These are phyloP conservation scores for Botrytis medusae DNA, from an alignment of 2,329 filamentous ascomycete species.

Conservation along the genomic window DNA sequence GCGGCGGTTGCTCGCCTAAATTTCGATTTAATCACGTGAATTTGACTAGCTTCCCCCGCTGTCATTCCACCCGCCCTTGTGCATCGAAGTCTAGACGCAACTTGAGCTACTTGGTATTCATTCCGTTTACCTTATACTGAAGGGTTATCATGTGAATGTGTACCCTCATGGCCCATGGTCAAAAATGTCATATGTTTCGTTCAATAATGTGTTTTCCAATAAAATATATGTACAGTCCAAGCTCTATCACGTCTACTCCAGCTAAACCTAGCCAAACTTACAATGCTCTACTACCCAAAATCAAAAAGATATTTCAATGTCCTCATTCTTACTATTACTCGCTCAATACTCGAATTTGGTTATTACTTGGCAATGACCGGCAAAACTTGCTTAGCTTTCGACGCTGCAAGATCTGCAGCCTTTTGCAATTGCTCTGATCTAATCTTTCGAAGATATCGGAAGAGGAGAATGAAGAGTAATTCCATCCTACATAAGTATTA, in stretches of 20 bases:
- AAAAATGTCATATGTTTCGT: not conserved
- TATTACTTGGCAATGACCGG: slow-evolving; percentile 37
- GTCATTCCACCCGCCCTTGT: not conserved
- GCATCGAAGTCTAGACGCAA: not conserved
- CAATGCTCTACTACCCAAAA: not conserved
- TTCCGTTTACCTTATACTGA: not conserved
- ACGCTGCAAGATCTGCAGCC: slow-evolving; percentile 61
- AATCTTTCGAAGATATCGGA: slow-evolving; percentile 75
- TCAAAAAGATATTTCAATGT: not conserved
- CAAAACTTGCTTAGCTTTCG: slow-evolving; percentile 50
- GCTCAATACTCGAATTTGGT: not conserved
- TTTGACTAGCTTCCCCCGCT: not conserved
- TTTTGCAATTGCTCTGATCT: slow-evolving; percentile 69
- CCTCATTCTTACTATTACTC: slow-evolving; percentile 21
- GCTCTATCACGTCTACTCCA: slow-evolving; percentile 12
- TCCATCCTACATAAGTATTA: slow-evolving; percentile 64
- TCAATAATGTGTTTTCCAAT: slow-evolving; percentile 3
- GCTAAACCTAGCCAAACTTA: not conserved
- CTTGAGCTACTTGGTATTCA: not conserved
- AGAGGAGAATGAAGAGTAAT: slow-evolving; percentile 79
- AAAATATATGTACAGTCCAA: slow-evolving; percentile 21
- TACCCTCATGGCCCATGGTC: not conserved
- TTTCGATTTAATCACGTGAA: slow-evolving; percentile 1
- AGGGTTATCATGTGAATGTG: not conserved
- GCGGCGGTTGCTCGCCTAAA: slow-evolving; percentile 14